Base-by-base conservation (phyloP, 139 green algal genomes). In the Klebsormidium nitens region DNA sequence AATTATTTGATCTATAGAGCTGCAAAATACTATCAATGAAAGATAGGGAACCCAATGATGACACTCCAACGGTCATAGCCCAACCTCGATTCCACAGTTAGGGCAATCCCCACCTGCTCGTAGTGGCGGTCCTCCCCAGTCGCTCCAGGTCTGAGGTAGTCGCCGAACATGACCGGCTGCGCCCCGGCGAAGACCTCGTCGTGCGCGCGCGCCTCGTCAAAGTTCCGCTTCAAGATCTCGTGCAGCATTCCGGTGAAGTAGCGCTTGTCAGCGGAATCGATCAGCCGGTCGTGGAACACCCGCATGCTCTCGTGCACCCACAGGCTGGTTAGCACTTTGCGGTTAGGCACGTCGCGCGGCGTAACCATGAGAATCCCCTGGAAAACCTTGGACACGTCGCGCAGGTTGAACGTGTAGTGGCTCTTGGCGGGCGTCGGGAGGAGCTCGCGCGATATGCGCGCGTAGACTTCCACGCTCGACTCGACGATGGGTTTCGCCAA, bases 341-440 rank as follows among this genome's bases (percentile, higher is more conserved):
- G 79, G 56, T 59, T 69, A 26, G 64, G 38, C 76, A 78, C 88
- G 61, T 65, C 63, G 29, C 35, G 31, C 0, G 83, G 70, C 17
- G 36, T 77, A 28, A 89, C 75, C 81, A 91, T 85, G 36, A 92
- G 79, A 42, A 88, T 72, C 47, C 88, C 88, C 75, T 93, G 89
- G 69, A 93, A 88, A 65, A 91, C 85, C 75, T 91, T 90, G 72
- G 79, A 86, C 48, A 91, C 75, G 75, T 93, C 85, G 26, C 87
- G 80, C 69, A 91, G 75, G 78, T 90, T 93, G 85, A 93, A 93
- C 35, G 85, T 89, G 82, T 91, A 93, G 83, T 93, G 88, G 34
- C 58, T 81, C 82, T 90, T 90, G 46, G 79, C 66, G 48, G 84
- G 86, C 47, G 86, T 91, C 37, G 73, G 71, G 46, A 66, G 81